These are phyloP conservation scores for Nannizzia gypsea DNA, from an alignment of 2,329 filamentous ascomycete species.

Conservation along the genomic window DNA sequence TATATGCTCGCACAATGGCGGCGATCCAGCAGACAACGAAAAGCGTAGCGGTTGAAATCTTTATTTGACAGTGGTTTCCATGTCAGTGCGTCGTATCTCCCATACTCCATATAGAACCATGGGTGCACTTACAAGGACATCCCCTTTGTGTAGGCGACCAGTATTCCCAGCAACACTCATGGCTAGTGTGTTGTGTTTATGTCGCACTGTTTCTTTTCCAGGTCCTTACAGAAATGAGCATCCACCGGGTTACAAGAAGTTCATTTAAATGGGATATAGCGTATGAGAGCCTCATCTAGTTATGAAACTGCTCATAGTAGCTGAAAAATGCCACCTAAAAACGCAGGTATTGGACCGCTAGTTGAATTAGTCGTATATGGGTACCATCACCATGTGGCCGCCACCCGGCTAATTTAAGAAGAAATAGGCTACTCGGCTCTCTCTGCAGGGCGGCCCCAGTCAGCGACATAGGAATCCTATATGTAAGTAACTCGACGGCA, in stretches of 20 bases:
- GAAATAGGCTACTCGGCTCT: neutral
- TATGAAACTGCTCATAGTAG: neutral
- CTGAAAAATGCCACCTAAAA: neutral
- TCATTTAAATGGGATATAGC: neutral
- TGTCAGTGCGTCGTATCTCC: neutral
- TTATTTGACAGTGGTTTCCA: neutral
- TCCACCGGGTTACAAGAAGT: too few relatives aligned
- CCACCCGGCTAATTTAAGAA: neutral
- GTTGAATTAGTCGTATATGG: neutral
- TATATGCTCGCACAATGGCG: neutral
- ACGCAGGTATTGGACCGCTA: neutral
- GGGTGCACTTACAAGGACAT: neutral
- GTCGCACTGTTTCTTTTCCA: too few relatives aligned
- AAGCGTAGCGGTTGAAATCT: neutral
- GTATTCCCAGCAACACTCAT: neutral
- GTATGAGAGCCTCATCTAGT: neutral
- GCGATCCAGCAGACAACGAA: constrained; percentile 2
- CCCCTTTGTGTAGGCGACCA: neutral
- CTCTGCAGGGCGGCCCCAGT: neutral
- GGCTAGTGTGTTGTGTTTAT: neutral
- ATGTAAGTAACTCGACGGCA: neutral
- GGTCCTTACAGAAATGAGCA: neutral
- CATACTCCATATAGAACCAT: too few relatives aligned
- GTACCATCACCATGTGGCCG: neutral
- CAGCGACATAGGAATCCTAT: neutral